Conservation (phyloP, 1,284 basidiomycete genomes). For the Melampsora medusae region DNA sequence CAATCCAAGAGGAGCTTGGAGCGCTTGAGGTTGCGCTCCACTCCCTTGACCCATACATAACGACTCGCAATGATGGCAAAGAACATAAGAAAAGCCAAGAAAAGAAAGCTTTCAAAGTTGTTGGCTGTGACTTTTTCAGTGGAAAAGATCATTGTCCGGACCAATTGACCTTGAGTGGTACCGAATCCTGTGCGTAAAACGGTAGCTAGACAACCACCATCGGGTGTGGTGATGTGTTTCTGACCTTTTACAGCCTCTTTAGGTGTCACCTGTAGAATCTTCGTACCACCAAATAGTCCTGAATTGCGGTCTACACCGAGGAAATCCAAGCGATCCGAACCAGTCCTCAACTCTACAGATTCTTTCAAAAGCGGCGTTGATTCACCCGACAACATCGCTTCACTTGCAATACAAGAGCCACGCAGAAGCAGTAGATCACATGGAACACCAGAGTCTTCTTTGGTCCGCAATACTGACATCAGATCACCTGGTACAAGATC, state of each 20-base stretch:
- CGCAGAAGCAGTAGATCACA: constrained; percentile 83
- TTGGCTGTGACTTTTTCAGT: constrained; percentile 91
- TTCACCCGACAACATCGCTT: constrained; percentile 95
- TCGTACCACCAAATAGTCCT: constrained; percentile 88
- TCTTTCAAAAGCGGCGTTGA: constrained; percentile 92
- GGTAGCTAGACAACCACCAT: constrained; percentile 81
- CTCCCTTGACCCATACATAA: constrained; percentile 92
- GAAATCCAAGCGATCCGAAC: constrained; percentile 71
- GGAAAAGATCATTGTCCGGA: constrained; percentile 95
- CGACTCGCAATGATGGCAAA: constrained; percentile 92
- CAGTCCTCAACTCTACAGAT: constrained; percentile 78
- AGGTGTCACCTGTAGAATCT: constrained; percentile 73
- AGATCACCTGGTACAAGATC: constrained; percentile 85
- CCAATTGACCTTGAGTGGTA: constrained; percentile 89
- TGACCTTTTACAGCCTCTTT: constrained; percentile 52
- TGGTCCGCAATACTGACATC: constrained; percentile 76
- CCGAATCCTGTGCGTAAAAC: constrained; percentile 94
- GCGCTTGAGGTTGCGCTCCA: constrained; percentile 84
- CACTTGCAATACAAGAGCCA: constrained; percentile 90
- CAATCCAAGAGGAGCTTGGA: constrained; percentile 89
- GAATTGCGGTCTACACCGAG: constrained; percentile 76
- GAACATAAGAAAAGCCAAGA: constrained; percentile 91
- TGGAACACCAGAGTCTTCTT: constrained; percentile 78
- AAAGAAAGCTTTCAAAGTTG: constrained; percentile 86
- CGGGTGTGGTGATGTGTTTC: constrained; percentile 63